These are phyloP conservation scores for Heterobasidion irregulare DNA, from an alignment of 1,284 basidiomycete genomes.

Conservation along the genomic window DNA sequence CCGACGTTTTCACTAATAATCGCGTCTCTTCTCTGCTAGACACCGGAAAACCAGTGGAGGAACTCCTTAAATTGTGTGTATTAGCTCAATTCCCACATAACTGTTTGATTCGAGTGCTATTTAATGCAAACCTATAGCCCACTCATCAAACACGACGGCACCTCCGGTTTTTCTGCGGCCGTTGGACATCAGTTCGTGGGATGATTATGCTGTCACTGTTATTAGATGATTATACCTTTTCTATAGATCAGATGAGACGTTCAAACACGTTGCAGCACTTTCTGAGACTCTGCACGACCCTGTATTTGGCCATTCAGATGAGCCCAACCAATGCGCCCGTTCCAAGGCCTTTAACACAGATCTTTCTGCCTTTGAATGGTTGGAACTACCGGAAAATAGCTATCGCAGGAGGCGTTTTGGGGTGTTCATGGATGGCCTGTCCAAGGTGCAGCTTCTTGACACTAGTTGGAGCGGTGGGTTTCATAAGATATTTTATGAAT, in stretches of 20 bases:
- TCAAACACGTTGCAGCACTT: constrained; percentile 18
- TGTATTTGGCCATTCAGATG: background rate
- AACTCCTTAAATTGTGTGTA: constrained; percentile 6
- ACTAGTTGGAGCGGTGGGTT: constrained; percentile 13
- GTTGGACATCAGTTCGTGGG: constrained; percentile 16
- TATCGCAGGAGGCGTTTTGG: constrained; percentile 14
- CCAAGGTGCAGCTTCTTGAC: constrained; percentile 15
- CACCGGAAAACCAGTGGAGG: constrained; percentile 16
- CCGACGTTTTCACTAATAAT: constrained; percentile 24
- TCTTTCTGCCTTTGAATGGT: constrained; percentile 16
- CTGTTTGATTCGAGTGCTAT: background rate
- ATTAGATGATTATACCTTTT: background rate
- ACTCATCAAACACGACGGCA: constrained; percentile 18
- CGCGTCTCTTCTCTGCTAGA: constrained; percentile 19
- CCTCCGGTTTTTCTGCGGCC: constrained; percentile 15
- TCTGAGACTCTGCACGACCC: constrained; percentile 18
- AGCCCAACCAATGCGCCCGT: constrained; percentile 15
- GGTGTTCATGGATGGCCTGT: constrained; percentile 17
- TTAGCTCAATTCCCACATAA: background rate
- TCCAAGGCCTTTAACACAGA: constrained; percentile 16
- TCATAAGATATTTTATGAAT: no score
- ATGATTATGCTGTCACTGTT: background rate
- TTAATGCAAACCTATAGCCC: background rate
- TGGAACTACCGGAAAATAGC: constrained; percentile 17
- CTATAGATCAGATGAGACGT: constrained; percentile 15